Conservation (phyloP, 2,329 filamentous ascomycete species). For the Hymenoscyphus scutula region DNA sequence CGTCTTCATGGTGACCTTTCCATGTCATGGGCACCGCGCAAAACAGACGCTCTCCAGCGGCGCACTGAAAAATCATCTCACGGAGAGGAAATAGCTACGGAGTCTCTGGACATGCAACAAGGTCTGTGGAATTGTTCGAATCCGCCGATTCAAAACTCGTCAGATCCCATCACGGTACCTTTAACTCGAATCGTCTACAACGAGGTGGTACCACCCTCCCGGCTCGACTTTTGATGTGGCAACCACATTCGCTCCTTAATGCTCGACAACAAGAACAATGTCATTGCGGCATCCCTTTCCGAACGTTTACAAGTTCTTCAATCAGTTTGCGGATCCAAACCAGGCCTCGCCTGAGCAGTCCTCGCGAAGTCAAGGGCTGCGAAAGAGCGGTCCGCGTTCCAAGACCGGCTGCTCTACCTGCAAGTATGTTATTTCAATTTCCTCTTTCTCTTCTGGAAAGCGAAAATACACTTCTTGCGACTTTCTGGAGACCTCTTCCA, state of each 20-base stretch:
- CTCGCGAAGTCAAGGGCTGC: conserved; percentile 35
- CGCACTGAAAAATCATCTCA: conserved; percentile 21
- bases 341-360: conserved; percentile 34
- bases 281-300: conserved; percentile 35
- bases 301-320: conserved; percentile 38
- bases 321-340: conserved; percentile 35
- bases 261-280: conserved; percentile 31
- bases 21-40: conserved; percentile 28
- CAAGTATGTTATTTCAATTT: conserved; percentile 34
- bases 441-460: neutral
- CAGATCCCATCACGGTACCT: neutral
- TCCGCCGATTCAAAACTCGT: neutral
- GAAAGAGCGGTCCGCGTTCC: conserved; percentile 36
- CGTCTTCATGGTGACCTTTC: conserved; percentile 21
- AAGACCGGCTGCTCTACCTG: conserved; percentile 37
- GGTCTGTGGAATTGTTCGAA: conserved; percentile 14
- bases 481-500: neutral
- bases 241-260: conserved; percentile 15
- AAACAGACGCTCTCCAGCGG: conserved; percentile 24
- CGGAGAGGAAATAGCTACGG: conserved; percentile 8
- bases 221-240: conserved; percentile 15
- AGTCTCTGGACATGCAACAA: conserved; percentile 14
- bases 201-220: conserved; percentile 12
- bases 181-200: neutral
- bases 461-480: neutral